Conservation (phyloP, 331 rosid species). For the Erythrophleum ivorense region DNA sequence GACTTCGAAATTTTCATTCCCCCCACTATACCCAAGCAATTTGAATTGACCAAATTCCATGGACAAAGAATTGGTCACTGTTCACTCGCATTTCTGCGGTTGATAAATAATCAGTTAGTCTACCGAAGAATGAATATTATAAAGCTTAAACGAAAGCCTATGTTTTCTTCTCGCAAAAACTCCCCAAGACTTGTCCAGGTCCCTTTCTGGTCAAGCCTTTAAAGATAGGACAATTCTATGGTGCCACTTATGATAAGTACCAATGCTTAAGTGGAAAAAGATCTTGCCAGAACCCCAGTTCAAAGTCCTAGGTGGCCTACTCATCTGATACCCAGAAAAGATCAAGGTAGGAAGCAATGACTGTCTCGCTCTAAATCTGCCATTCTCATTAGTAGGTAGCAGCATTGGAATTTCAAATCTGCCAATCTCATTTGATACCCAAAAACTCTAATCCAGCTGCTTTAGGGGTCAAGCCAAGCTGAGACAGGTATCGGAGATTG, state of each 20-base stretch:
- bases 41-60: background rate
- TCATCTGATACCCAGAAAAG: conserved; percentile 8
- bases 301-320: background rate
- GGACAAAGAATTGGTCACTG: background rate
- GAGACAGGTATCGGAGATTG: conserved; percentile 66
- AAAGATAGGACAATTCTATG: background rate
- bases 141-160: conserved; percentile 7
- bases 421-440: conserved; percentile 52
- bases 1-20: background rate
- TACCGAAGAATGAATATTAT: conserved; percentile 2
- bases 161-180: background rate
- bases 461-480: conserved; percentile 74
- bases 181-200: background rate
- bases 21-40: background rate
- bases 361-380: too few species aligned
- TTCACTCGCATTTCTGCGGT: background rate
- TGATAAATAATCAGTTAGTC: conserved; percentile 1
- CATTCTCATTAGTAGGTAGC: background rate
- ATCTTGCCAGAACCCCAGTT: background rate
- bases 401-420: conserved; percentile 22
- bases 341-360: background rate
- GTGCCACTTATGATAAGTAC: background rate
- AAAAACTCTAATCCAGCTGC: conserved; percentile 78
- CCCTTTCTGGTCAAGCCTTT: background rate
- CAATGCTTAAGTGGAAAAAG: background rate